phyloP scores from a whole-genome alignment of 768 basidiomycete species.

The Hydnum rufescens region DNA sequence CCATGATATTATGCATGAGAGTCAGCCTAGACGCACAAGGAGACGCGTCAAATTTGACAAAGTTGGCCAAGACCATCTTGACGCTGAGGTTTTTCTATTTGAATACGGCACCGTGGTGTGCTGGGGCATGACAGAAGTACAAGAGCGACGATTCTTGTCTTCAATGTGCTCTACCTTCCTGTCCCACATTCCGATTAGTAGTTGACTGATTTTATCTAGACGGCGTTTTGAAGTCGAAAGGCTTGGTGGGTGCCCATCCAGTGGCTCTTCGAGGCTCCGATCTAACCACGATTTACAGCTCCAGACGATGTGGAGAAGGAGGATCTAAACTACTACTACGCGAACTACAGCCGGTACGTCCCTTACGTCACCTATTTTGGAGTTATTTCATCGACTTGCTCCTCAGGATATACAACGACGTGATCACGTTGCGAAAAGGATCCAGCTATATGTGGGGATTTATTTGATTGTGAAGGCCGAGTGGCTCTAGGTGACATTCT shows the following conservation, averaged over 20 bases:
- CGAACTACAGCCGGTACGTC: conserved; percentile 78
- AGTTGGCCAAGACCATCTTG: conserved; percentile 18
- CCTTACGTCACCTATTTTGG: conserved; percentile 5
- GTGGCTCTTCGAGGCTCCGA: conserved; percentile 4
- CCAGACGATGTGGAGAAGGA: conserved; percentile 90
- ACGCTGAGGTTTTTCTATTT: conserved; percentile 85
- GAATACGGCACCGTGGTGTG: conserved; percentile 89
- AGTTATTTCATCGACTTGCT: conserved; percentile 3
- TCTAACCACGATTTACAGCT: conserved; percentile 24
- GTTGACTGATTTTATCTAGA: conserved; percentile 23
- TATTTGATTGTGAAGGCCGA: conserved; percentile 6
- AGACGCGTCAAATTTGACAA: conserved; percentile 15
- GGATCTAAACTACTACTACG: conserved; percentile 91
- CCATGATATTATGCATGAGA: neutral
- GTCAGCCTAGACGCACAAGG: neutral
- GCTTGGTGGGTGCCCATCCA: conserved; percentile 31
- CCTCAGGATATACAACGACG: conserved; percentile 83
- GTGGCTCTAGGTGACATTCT: conserved; percentile 2
- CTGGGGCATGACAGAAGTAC: conserved; percentile 92
- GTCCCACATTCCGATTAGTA: neutral
- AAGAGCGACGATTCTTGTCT: conserved; percentile 76
- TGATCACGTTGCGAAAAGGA: conserved; percentile 78
- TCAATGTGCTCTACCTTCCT: conserved; percentile 40
- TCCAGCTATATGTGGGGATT: conserved; percentile 77
- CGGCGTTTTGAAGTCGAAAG: conserved; percentile 89